A percentile compares a stretch with the other conserved stretches of the same genome.
These are phyloP conservation scores for Furcasterigmium furcatum DNA, from an alignment of 2,329 filamentous ascomycete genomes.

Conservation along the genomic window DNA sequence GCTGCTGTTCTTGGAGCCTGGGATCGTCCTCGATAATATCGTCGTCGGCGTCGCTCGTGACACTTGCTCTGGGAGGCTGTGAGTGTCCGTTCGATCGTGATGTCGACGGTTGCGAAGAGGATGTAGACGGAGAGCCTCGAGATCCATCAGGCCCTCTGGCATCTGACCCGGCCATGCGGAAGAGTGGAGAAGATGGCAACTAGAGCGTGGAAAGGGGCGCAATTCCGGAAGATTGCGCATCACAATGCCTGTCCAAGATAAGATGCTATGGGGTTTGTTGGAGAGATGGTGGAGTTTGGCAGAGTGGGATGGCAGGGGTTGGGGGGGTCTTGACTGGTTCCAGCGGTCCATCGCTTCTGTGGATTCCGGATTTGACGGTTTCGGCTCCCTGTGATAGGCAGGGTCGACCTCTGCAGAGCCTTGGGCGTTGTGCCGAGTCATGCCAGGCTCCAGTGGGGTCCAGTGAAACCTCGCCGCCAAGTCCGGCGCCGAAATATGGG, in stretches of 20 bases:
- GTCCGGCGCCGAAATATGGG: neutral
- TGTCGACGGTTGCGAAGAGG: neutral
- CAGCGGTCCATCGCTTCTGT: too few species aligned
- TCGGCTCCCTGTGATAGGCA: too few species aligned
- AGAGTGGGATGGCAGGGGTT: too few species aligned
- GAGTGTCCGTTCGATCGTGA: neutral
- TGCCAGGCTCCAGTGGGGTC: neutral
- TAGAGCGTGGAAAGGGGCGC: neutral
- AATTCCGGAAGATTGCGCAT: too few species aligned
- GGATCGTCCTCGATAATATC: neutral
- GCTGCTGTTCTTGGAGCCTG: neutral
- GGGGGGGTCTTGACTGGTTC: too few species aligned
- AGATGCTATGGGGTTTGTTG: too few species aligned
- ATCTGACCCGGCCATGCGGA: slow-evolving; percentile 14
- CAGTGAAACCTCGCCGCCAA: neutral
- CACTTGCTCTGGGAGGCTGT: neutral
- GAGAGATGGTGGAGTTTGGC: too few species aligned
- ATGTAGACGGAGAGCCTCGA: neutral
- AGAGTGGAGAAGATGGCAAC: neutral
- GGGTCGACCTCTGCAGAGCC: too few species aligned
- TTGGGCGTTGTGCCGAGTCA: neutral
- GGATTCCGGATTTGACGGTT: too few species aligned
- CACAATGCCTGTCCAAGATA: too few species aligned
- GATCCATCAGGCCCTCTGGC: neutral
- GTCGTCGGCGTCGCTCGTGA: neutral